Conservation (phyloP, 1,284 basidiomycete genomes). For the Cryptococcus sp. region DNA sequence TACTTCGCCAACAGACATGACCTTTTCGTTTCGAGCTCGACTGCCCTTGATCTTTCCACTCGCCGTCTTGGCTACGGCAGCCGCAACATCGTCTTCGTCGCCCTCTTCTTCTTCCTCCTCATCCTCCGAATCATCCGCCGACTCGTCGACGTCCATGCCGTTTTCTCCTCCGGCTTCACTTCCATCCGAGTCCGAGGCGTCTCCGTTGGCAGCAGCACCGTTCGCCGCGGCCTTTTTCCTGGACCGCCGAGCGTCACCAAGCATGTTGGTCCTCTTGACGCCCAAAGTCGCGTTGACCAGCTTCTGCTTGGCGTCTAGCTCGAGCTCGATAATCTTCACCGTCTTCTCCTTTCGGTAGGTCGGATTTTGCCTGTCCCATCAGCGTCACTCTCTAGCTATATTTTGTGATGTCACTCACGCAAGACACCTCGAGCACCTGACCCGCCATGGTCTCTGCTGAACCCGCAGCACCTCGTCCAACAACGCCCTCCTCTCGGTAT, state of each 20-base stretch:
- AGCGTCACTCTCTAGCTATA: neutral
- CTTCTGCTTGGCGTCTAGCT: conserved; percentile 75
- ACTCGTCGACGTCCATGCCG: conserved; percentile 29
- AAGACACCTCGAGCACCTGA: conserved; percentile 70
- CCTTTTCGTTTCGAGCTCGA: conserved; percentile 77
- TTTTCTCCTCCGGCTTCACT: conserved; percentile 52
- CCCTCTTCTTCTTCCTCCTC: conserved; percentile 23
- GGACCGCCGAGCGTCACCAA: conserved; percentile 46
- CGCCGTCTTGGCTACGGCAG: conserved; percentile 60
- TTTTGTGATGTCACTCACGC: conserved; percentile 57
- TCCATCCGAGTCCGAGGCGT: conserved; percentile 34
- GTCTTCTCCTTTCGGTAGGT: conserved; percentile 90
- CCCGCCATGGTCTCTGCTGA: conserved; percentile 58
- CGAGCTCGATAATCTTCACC: conserved; percentile 92
- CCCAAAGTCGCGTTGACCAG: conserved; percentile 55
- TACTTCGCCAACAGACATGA: conserved; percentile 85
- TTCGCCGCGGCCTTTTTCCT: conserved; percentile 44
- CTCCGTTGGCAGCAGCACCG: conserved; percentile 38
- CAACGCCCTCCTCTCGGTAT: conserved; percentile 76
- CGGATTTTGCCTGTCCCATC: conserved; percentile 60
- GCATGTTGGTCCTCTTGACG: conserved; percentile 66
- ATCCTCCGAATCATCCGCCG: conserved; percentile 49
- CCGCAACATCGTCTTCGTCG: conserved; percentile 48
- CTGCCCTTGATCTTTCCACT: conserved; percentile 69
- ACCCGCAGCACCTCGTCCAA: conserved; percentile 63